Evolutionary conservation across 2,329 filamentous ascomycete genomes (phyloP).

Genomic region (Emergomyces pasteurianus): DNA sequence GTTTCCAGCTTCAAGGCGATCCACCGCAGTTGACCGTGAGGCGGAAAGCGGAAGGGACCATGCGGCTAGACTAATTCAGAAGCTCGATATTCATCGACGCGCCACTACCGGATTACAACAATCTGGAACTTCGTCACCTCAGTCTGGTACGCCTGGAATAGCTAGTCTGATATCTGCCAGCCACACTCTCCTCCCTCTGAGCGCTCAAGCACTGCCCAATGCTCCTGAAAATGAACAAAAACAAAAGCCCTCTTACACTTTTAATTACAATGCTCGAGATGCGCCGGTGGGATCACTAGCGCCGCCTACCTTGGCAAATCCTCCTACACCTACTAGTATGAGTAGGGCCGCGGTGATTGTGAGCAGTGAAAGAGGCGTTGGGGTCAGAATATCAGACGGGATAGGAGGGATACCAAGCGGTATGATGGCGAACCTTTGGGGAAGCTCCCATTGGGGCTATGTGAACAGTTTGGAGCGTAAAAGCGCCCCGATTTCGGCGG

Average conservation of each 20-base stretch:
- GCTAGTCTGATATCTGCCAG: slow-evolving; percentile 77
- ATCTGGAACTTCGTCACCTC: slow-evolving; percentile 30
- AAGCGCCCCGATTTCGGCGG: slow-evolving; percentile 23
- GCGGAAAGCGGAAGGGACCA: slow-evolving; percentile 68
- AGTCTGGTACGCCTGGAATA: slow-evolving; percentile 51
- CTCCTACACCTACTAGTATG: slow-evolving; percentile 71
- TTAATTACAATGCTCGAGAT: slow-evolving; percentile 26
- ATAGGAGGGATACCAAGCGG: slow-evolving; percentile 67
- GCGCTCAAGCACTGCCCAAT: slow-evolving; percentile 34
- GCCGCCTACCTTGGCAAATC: slow-evolving; percentile 68
- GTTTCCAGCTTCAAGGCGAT: slow-evolving; percentile 39
- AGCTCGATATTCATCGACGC: slow-evolving; percentile 79
- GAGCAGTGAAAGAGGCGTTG: slow-evolving; percentile 61
- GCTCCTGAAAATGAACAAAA: slow-evolving; percentile 21
- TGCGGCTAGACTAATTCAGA: slow-evolving; percentile 80
- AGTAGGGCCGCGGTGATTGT: slow-evolving; percentile 76
- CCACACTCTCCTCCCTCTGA: slow-evolving; percentile 62
- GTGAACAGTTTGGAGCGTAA: slow-evolving; percentile 50
- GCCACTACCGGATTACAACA: slow-evolving; percentile 45
- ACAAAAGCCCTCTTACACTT: not conserved
- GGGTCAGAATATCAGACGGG: slow-evolving; percentile 47
- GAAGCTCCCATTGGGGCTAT: slow-evolving; percentile 69
- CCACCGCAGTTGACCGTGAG: slow-evolving; percentile 46
- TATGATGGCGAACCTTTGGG: slow-evolving; percentile 89
- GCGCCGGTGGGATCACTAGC: slow-evolving; percentile 55